A percentile compares a stretch with the other conserved stretches of the same genome.
These are phyloP conservation scores for Aspergillus fijiensis DNA, from an alignment of 2,329 filamentous ascomycete genomes.

Conservation along the genomic window DNA sequence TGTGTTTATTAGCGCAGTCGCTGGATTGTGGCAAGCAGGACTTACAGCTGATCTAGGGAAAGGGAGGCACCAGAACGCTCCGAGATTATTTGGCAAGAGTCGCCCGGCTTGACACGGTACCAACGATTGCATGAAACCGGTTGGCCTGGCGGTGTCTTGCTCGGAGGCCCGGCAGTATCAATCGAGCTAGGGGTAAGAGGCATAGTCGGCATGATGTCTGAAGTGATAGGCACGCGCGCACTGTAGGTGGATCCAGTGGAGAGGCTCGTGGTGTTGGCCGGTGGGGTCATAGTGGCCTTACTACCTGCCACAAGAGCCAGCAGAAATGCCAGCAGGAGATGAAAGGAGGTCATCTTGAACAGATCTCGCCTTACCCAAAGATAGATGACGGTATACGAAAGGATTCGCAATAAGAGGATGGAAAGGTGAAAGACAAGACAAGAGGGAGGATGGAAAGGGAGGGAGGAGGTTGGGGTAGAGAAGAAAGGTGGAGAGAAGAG, in stretches of 20 bases:
- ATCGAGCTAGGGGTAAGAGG: background rate
- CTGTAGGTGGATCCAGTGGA: slow-evolving; percentile 6
- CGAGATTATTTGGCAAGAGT: slow-evolving; percentile 13
- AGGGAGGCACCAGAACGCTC: slow-evolving; percentile 3
- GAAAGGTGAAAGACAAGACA: too few relatives aligned
- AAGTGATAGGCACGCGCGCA: slow-evolving; percentile 11
- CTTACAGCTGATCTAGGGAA: slow-evolving; percentile 10
- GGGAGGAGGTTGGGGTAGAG: background rate
- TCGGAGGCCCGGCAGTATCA: slow-evolving; percentile 15
- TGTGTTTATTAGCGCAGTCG: background rate
- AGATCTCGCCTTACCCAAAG: background rate
- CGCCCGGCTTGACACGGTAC: slow-evolving; percentile 11
- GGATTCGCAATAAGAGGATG: background rate
- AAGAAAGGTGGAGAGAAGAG: background rate
- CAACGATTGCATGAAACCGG: slow-evolving; percentile 11
- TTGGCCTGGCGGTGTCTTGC: slow-evolving; percentile 13
- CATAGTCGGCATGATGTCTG: slow-evolving; percentile 3
- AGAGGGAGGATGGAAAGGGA: background rate
- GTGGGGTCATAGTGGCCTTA: background rate
- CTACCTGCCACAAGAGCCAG: background rate
- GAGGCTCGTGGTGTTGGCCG: slow-evolving; percentile 1
- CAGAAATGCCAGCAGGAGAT: background rate
- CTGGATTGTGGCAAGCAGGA: background rate
- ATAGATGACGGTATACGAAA: background rate
- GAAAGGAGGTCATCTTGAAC: background rate